A percentile compares a stretch with the other conserved stretches of the same genome.
These are phyloP conservation scores for Talaromyces sp. DNA, from an alignment of 2,329 filamentous ascomycete species.

Conservation along the genomic window DNA sequence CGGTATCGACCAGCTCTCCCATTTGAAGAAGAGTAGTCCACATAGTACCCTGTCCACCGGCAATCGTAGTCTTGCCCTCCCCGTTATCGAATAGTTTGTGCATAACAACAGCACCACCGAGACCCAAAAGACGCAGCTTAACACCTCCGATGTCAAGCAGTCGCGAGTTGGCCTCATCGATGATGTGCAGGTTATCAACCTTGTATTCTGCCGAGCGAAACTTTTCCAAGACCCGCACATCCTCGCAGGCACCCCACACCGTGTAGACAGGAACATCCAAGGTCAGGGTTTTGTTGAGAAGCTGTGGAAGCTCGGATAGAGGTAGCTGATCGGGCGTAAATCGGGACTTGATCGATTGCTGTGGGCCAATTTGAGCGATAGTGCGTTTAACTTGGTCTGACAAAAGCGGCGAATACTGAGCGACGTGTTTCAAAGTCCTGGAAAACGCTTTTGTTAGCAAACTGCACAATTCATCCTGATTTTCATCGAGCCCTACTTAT, in stretches of 20 bases:
- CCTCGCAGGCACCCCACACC: slow-evolving; percentile 97
- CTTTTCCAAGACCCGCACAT: slow-evolving; percentile 95
- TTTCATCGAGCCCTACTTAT: slow-evolving; percentile 62
- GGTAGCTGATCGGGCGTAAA: slow-evolving; percentile 78
- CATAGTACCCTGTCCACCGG: slow-evolving; percentile 97
- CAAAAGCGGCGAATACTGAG: slow-evolving; percentile 94
- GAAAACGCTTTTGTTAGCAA: slow-evolving; percentile 9
- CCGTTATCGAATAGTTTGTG: slow-evolving; percentile 99
- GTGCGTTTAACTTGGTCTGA: slow-evolving; percentile 66
- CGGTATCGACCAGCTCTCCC: slow-evolving; percentile 95
- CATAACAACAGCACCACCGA: slow-evolving; percentile 97
- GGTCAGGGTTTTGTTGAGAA: slow-evolving; percentile 82
- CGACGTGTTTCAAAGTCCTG: slow-evolving; percentile 95
- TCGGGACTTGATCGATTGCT: slow-evolving; percentile 70
- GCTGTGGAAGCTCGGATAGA: slow-evolving; percentile 85
- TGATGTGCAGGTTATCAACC: slow-evolving; percentile 94
- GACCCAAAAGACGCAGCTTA: slow-evolving; percentile 86
- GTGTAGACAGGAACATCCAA: slow-evolving; percentile 97
- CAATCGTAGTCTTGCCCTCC: slow-evolving; percentile 95
- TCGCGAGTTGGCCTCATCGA: slow-evolving; percentile 95
- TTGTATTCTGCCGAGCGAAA: slow-evolving; percentile 98
- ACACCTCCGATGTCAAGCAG: slow-evolving; percentile 91
- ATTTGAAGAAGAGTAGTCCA: slow-evolving; percentile 98
- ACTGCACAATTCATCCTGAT: neutral
- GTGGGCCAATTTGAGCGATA: slow-evolving; percentile 64